A percentile compares a stretch with the other conserved stretches of the same genome.
These are phyloP conservation scores for Sugiyamaella xylanicola DNA, from an alignment of 1,139 yeast species.

Conservation along the genomic window DNA sequence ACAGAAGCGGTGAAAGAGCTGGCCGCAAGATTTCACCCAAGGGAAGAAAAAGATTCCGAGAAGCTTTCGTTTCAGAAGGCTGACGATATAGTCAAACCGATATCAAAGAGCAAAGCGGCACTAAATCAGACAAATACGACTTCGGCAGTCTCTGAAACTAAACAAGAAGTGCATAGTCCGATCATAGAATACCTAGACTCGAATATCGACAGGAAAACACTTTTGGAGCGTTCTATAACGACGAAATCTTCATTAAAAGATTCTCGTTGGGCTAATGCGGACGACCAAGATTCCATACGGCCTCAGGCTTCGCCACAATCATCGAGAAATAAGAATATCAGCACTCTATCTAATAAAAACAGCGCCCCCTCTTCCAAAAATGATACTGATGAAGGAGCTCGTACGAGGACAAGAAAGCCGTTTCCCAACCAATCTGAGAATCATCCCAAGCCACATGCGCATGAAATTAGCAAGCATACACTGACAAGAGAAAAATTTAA, in stretches of 20 bases:
- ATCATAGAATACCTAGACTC: slow-evolving; percentile 2
- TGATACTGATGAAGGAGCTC: too few relatives aligned
- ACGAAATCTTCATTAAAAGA: slow-evolving; percentile 3
- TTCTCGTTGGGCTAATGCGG: slow-evolving; percentile 10
- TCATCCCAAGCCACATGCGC: too few relatives aligned
- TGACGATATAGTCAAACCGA: too few relatives aligned
- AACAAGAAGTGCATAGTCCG: not conserved
- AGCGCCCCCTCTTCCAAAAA: too few relatives aligned
- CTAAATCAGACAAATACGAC: not conserved
- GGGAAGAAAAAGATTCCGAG: not conserved
- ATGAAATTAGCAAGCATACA: slow-evolving; percentile 11
- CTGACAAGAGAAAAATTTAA: slow-evolving; percentile 19
- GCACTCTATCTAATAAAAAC: too few relatives aligned
- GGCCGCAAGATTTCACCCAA: not conserved
- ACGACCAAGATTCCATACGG: too few relatives aligned
- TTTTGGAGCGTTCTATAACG: not conserved
- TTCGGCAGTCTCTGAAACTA: not conserved
- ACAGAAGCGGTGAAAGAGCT: not conserved
- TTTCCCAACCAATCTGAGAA: too few relatives aligned
- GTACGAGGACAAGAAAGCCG: too few relatives aligned
- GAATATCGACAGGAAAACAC: not conserved
- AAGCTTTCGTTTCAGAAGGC: not conserved
- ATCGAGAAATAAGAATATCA: too few relatives aligned
- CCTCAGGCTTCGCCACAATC: too few relatives aligned
- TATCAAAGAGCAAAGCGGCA: too few relatives aligned